Percentiles rank a stretch among this genome's conserved stretches.
Evolutionary conservation across 768 basidiomycete species (phyloP).

Genomic region (Termitomyces eurrhizus): DNA sequence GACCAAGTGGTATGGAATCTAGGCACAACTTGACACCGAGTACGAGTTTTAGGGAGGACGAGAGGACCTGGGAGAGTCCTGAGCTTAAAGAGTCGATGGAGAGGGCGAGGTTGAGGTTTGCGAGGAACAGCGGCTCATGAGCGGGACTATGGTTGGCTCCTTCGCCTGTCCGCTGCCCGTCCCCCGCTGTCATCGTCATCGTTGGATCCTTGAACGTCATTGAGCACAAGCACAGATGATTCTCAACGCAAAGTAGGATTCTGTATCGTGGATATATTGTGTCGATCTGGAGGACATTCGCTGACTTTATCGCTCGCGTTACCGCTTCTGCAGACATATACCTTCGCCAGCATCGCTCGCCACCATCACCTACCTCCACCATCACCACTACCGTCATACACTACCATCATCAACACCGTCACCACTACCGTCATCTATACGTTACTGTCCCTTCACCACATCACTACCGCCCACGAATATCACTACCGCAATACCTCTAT

Average conservation of each 20-base stretch:
- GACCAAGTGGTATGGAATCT: slow-evolving; percentile 19
- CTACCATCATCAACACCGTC: not conserved
- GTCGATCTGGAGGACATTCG: not conserved
- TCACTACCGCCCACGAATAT: not conserved
- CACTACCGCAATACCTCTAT: not conserved
- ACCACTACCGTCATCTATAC: not conserved
- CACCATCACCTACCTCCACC: not conserved
- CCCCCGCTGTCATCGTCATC: not conserved
- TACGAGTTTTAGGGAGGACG: slow-evolving; percentile 39
- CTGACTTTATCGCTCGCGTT: not conserved
- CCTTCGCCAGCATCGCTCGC: not conserved
- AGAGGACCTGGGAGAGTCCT: slow-evolving; percentile 52
- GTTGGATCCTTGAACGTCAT: not conserved
- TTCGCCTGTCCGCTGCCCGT: not conserved
- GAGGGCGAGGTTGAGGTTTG: slow-evolving; percentile 34
- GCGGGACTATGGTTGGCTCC: not conserved
- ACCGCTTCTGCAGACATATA: not conserved
- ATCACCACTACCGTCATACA: not conserved
- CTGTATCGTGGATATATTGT: too few species aligned
- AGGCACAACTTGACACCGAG: slow-evolving; percentile 21
- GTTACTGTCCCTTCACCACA: not conserved
- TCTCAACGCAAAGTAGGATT: not conserved
- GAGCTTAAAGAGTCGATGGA: slow-evolving; percentile 73
- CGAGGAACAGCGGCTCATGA: not conserved
- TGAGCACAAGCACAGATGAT: not conserved